Percentiles rank a stretch among this genome's conserved stretches.
Evolutionary conservation across 2,329 filamentous ascomycete species (phyloP).

Genomic region (Penicillium sumatraense): DNA sequence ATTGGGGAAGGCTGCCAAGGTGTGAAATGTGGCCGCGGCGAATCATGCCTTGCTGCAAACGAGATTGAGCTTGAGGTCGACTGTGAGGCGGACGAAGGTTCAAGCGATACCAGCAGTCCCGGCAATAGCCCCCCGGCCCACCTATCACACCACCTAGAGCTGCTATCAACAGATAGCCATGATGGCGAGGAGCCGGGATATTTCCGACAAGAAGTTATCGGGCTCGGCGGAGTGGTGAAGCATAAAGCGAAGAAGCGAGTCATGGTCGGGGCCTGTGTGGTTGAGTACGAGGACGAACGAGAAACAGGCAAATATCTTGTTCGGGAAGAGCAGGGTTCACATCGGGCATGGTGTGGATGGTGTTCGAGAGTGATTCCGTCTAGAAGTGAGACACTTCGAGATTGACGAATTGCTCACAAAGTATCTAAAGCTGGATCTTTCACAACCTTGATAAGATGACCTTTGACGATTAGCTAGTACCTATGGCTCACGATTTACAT

Average conservation of each 20-base stretch:
- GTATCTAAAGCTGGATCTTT: too few relatives aligned
- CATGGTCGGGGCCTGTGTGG: slow-evolving; percentile 79
- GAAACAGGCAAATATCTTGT: slow-evolving; percentile 68
- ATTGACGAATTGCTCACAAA: not conserved
- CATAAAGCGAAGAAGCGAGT: slow-evolving; percentile 84
- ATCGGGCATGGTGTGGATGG: slow-evolving; percentile 91
- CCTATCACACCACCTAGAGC: slow-evolving; percentile 30
- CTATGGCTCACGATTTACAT: not conserved
- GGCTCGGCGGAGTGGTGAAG: slow-evolving; percentile 86
- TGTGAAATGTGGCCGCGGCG: slow-evolving; percentile 81
- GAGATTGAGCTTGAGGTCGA: slow-evolving; percentile 84
- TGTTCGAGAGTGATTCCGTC: slow-evolving; percentile 74
- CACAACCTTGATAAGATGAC: too few relatives aligned
- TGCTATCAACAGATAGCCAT: slow-evolving; percentile 28
- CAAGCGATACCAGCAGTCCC: slow-evolving; percentile 25
- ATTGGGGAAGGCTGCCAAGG: slow-evolving; percentile 88
- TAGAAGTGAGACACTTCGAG: slow-evolving; percentile 13
- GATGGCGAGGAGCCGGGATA: slow-evolving; percentile 68
- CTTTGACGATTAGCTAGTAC: not conserved
- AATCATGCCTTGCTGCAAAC: slow-evolving; percentile 74
- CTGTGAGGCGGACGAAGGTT: slow-evolving; percentile 75
- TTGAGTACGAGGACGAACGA: slow-evolving; percentile 81
- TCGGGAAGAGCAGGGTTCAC: slow-evolving; percentile 69
- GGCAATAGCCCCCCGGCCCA: slow-evolving; percentile 22
- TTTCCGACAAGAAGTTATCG: slow-evolving; percentile 84